Base-by-base conservation (phyloP, 140 eudicot species). In the Stevia rebaudiana region DNA sequence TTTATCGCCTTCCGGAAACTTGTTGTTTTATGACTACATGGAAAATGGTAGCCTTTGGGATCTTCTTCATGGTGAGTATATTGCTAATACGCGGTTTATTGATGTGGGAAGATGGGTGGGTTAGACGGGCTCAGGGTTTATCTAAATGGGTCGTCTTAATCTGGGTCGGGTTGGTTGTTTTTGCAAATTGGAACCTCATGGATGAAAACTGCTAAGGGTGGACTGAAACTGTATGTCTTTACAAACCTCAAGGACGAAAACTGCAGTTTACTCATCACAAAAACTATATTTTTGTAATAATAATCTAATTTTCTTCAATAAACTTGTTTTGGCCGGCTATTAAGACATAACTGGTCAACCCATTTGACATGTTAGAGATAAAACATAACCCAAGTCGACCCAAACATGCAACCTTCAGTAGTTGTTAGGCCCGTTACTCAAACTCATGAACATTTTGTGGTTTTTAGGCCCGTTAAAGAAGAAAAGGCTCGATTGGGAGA, bases 1-100 rank as follows among this genome's bases (percentile, higher is more conserved):
- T 15, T 83, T 94, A 28, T 94, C 97, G 11, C 90, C 89, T 19
- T 72, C 84, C 1, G 99, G 99, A 33, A 83, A 94, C 73, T 84
- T 94, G 33, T 94, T 94, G 46, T 94, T 94, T 61, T 94, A 88
- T 37, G 97, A 94, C 44, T 94, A 83, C 86, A 94, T 94, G 99
- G 99, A 94, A 74, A 94, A 94, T 46, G 99, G 99, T 11, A 94
- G 99, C 83, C 95, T 94, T 19, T 94, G 97, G 97, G 99, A 94
- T 81, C 84, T 88, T 52, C 95, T 94, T 63, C 99, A 94, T 73
- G 99, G 99, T 88, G 42, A 66, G 87, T 73, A 16, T 10, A 12
- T 30, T 16, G 48, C 46, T 18, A 7, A 41, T 41, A 13, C 8
- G 44, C 1, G 4, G 16, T 31, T 54, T 12, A 24, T 17, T 2